Base-by-base conservation (phyloP, 139 green algal genomes). In the Chlamydomonas incerta region DNA sequence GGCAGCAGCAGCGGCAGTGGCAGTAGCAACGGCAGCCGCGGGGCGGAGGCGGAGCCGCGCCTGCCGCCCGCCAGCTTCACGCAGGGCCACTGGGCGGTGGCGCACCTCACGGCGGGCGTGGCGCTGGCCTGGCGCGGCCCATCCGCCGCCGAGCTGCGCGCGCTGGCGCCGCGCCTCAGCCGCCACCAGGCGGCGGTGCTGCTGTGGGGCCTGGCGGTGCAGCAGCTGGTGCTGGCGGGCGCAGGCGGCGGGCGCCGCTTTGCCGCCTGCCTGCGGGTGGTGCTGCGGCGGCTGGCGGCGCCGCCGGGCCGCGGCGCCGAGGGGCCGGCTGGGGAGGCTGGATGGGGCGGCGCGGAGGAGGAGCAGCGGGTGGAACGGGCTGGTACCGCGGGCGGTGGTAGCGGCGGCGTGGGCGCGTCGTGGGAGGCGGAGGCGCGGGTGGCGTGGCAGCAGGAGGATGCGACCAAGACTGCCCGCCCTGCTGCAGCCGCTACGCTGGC, bases 51-150 rank as follows among this genome's bases (percentile, higher is more conserved):
- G 41, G 41, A 50, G 41, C 8, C 57, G n/a, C 65, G 18, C n/a
- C 79, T 76, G 50, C 66, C 79, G 66, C 65, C 79, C 5, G 79
- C 79, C 47, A 85, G 63, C 79, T 68, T 85, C 66, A 75, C 79
- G 20, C 79, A 85, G 79, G 79, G 35, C 66, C 68, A 37, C 31
- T 85, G 79, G 79, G 65, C 79, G 9, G 35, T 75, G 23, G 65
- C 79, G 1, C 79, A 85, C 65, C 79, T 85, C 26, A 55, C 79
- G 1, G 79, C 66, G 14, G 79, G 79, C 55, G 20, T 85, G 65
- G 67, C 47, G 65, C 65, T 85, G 46, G 34, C 2, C 66, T 85
- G 79, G 79, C 21, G 47, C 0, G 79, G 79, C 24, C 79, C 79
- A 31, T 29, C 26, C 47, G 46, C 65, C 21, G 21, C 65, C 65